Base-by-base conservation (phyloP, 2,329 filamentous ascomycete species). In the Aureobasidium lini region DNA sequence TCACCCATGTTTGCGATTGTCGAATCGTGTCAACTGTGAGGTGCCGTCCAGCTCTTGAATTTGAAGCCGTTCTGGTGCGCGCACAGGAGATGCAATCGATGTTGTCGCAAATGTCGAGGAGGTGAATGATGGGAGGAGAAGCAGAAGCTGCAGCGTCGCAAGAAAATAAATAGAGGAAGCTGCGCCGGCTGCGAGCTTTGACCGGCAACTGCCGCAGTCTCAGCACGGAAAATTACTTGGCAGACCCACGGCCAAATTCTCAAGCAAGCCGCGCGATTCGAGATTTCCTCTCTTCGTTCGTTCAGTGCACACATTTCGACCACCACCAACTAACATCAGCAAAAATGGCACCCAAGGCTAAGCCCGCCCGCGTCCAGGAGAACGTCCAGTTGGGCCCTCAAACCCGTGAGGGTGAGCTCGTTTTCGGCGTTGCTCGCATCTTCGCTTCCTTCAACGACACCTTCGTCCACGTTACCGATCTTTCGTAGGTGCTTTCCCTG, bases 361-460 rank as follows among this genome's bases (percentile, higher is more conserved):
- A 85, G 73, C 84, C 87, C 76, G 86, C 89, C 73, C 84, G 85
- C 72, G 86, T 79, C 67, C 79, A 93, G 83, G 94, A 97, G 87
- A 99, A 99, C 83, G 94, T 99, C 84, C 92, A 89, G 80, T 86
- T 97, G 73, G 94, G 94, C 73, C 94, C 94, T 76, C 90, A 96
- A 79, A 89, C 92, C 82, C 88, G 92, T 76, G 93, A 96, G 84
- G 91, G 91, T 81, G 90, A 95, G 83, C 89, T 95, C 79, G 91
- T 96, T 79, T 96, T 96, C 78, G 92, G 92, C 78, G 92, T 96
- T 81, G 92, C 92, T 77, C 90, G 92, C 78, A 96, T 96, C 84
- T 94, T 96, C 80, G 92, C 92, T 73, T 95, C 90, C 67, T 79
- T 80, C 71, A 79, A 80, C 71, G 77, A 79, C 66, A 80, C 77